These are phyloP conservation scores for Metarhizium sp. DNA, from an alignment of 2,329 filamentous ascomycete species.

Conservation along the genomic window DNA sequence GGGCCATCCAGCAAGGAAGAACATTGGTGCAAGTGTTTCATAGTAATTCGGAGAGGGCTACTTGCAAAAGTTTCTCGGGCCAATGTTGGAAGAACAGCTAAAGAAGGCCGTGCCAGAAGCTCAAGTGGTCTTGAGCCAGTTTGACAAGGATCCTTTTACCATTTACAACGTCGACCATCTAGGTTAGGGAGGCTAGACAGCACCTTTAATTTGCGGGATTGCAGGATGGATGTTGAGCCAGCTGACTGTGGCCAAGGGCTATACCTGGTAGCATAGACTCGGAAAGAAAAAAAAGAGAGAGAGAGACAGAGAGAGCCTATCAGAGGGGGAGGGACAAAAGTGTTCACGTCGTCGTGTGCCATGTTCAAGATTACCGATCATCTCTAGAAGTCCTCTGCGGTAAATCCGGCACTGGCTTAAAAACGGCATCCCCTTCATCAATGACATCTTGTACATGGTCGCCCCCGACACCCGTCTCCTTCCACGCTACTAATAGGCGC, in stretches of 20 bases:
- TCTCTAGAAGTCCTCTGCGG: constrained; percentile 11
- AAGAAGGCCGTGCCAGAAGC: constrained; percentile 38
- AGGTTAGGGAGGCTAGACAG: constrained; percentile 6
- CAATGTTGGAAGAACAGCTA: constrained; percentile 52
- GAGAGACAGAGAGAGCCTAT: too few relatives aligned
- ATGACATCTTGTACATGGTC: constrained; percentile 41
- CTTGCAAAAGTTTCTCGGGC: constrained; percentile 59
- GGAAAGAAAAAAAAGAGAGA: too few relatives aligned
- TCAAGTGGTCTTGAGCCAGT: constrained; percentile 64
- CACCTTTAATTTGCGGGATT: background rate
- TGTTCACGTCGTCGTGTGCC: background rate
- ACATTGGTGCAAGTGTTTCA: constrained; percentile 83
- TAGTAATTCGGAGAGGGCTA: constrained; percentile 89
- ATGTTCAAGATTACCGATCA: background rate
- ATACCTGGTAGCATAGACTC: too few relatives aligned
- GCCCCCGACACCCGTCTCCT: constrained; percentile 43
- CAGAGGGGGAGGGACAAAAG: too few relatives aligned
- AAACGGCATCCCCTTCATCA: constrained; percentile 43
- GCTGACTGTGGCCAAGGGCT: too few relatives aligned
- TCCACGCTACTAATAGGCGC: constrained; percentile 42
- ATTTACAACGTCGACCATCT: constrained; percentile 49
- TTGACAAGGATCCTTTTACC: constrained; percentile 81
- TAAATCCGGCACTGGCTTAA: constrained; percentile 18
- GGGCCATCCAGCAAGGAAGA: constrained; percentile 74
- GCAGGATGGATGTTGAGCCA: too few relatives aligned